Evolutionary conservation across 345 rosid species (phyloP).

Genomic region (Luvunga scandens): DNA sequence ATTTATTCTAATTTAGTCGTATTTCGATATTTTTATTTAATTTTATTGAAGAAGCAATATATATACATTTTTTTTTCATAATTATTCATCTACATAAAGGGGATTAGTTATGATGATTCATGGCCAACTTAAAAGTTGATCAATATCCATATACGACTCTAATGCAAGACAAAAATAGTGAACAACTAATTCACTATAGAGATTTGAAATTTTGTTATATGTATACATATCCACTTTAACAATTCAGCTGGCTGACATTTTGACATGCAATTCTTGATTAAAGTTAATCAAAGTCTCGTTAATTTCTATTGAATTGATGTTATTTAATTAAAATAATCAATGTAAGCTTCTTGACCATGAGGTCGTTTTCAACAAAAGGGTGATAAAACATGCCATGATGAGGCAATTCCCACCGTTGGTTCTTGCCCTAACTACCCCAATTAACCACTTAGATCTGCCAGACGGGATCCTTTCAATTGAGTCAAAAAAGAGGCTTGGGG

Average conservation of each 20-base stretch:
- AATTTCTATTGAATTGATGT: background rate
- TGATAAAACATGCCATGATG: background rate
- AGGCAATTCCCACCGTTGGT: conserved; percentile 7
- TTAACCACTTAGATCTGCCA: background rate
- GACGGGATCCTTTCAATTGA: background rate
- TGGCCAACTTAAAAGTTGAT: conserved; percentile 13
- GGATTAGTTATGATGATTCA: background rate
- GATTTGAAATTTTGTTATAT: background rate
- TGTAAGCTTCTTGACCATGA: background rate
- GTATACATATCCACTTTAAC: background rate
- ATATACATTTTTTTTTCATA: too few species aligned
- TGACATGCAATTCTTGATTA: background rate
- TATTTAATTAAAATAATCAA: background rate
- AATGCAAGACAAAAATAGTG: conserved; percentile 20
- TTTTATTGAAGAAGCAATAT: background rate
- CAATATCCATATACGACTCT: background rate
- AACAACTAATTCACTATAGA: conserved; percentile 17
- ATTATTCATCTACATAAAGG: background rate
- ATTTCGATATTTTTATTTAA: background rate
- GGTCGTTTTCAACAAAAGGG: background rate
- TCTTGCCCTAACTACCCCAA: background rate
- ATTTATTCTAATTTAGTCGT: background rate
- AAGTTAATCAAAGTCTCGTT: background rate
- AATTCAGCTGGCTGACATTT: conserved; percentile 10
- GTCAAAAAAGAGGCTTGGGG: background rate